phyloP scores from a whole-genome alignment of 257 asterid genomes.

The Nicotiana benthamiana region DNA sequence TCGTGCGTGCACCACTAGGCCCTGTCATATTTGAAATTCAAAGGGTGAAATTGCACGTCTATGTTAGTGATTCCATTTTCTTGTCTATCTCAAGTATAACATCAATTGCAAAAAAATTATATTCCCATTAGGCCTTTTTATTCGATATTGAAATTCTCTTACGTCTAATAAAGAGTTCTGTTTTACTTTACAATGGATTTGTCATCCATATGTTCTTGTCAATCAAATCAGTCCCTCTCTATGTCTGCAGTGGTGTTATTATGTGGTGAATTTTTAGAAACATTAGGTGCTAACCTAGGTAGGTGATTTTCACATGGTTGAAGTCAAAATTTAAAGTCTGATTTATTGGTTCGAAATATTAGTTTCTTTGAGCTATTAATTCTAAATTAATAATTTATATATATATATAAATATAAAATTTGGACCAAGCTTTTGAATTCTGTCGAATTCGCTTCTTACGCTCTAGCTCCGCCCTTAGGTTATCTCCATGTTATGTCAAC shows the following conservation, averaged over 20 bases:
- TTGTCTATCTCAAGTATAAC: neutral
- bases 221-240: constrained; percentile 5
- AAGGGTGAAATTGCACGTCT: neutral
- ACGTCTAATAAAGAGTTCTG: neutral
- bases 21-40: neutral
- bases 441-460: no score
- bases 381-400: no score
- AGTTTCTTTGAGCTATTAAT: no score
- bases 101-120: neutral
- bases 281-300: neutral
- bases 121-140: neutral
- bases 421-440: no score
- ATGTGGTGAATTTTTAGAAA: constrained; percentile 6
- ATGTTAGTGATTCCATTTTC: neutral
- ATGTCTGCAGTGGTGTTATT: neutral
- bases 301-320: neutral
- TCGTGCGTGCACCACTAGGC: neutral
- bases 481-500: neutral
- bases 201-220: constrained; percentile 2
- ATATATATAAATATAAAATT: no score
- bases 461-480: no score
- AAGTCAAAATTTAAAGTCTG: no score
- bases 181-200: neutral
- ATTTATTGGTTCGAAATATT: no score
- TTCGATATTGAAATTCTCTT: neutral